Conservation (phyloP, 345 rosid species). For the Euphorbia peplus region DNA sequence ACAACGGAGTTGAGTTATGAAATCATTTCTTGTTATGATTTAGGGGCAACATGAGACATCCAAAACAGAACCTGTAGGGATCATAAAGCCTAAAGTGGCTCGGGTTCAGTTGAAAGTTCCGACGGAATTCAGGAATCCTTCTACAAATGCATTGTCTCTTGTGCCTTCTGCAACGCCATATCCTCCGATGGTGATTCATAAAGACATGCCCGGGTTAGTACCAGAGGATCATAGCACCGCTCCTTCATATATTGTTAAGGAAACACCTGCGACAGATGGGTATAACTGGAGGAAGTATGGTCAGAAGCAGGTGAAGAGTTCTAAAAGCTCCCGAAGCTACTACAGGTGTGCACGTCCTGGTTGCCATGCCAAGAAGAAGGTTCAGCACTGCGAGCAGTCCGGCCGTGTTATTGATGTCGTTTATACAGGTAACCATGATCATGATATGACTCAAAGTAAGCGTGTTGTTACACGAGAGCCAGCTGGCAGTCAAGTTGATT, state of each 20-base stretch:
- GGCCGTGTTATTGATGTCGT: slow-evolving; percentile 12
- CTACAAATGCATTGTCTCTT: neutral
- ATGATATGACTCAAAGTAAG: slow-evolving; percentile 15
- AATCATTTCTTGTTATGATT: neutral
- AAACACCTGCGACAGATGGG: slow-evolving; percentile 10
- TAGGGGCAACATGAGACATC: slow-evolving; percentile 11
- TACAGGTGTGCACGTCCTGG: slow-evolving; percentile 21
- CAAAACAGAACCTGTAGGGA: neutral
- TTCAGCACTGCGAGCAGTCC: slow-evolving; percentile 20
- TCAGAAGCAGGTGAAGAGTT: slow-evolving; percentile 26
- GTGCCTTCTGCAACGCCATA: slow-evolving; percentile 2
- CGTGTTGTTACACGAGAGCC: slow-evolving; percentile 6
- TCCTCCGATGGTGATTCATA: neutral
- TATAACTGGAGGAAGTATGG: slow-evolving; percentile 35
- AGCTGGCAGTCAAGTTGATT: neutral
- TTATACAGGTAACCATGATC: slow-evolving; percentile 23
- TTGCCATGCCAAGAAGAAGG: slow-evolving; percentile 29
- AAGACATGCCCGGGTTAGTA: neutral
- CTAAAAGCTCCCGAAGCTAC: slow-evolving; percentile 24
- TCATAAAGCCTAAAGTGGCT: slow-evolving; percentile 8
- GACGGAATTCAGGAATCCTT: slow-evolving; percentile 5
- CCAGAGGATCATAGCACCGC: neutral
- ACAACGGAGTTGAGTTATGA: neutral
- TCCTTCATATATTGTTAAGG: neutral
- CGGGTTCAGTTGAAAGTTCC: neutral